These are phyloP conservation scores for Colletotrichum tropicale DNA, from an alignment of 2,329 filamentous ascomycete species.

Conservation along the genomic window DNA sequence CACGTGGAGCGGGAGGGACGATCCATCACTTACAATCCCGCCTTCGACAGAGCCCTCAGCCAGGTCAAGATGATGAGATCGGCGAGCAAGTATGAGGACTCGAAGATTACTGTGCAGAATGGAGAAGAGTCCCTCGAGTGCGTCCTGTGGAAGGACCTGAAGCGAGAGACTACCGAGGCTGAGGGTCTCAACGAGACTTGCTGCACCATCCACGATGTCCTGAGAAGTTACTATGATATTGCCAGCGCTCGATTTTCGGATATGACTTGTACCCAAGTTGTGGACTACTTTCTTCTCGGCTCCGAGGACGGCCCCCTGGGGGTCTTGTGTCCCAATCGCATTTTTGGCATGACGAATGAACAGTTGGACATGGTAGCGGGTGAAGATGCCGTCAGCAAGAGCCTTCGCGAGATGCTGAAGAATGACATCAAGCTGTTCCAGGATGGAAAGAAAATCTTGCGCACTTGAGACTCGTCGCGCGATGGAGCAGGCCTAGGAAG, in stretches of 20 bases:
- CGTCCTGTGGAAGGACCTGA: not conserved
- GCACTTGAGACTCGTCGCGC: not conserved
- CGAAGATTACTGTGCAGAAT: not conserved
- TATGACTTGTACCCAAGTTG: slow-evolving; percentile 61
- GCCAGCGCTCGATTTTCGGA: slow-evolving; percentile 66
- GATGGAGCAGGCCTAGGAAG: not conserved
- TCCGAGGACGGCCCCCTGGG: slow-evolving; percentile 54
- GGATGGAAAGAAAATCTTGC: slow-evolving; percentile 29
- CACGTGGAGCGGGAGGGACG: slow-evolving; percentile 50
- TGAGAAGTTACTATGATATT: too few species aligned
- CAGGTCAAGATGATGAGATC: not conserved
- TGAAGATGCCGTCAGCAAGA: slow-evolving; percentile 51
- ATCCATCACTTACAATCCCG: slow-evolving; percentile 56
- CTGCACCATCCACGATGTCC: too few species aligned
- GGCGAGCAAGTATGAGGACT: not conserved
- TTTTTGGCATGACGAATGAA: slow-evolving; percentile 49
- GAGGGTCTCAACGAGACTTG: too few species aligned
- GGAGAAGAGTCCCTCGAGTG: not conserved
- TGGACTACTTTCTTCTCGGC: slow-evolving; percentile 57
- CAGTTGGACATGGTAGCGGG: slow-evolving; percentile 63
- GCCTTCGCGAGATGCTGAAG: slow-evolving; percentile 45
- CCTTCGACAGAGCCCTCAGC: slow-evolving; percentile 48
- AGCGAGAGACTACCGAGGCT: slow-evolving; percentile 48
- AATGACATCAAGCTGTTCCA: slow-evolving; percentile 52
- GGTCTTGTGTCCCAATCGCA: slow-evolving; percentile 54